These are phyloP conservation scores for Yueomyces sp. DNA, from an alignment of 805 yeast species.

Conservation along the genomic window DNA sequence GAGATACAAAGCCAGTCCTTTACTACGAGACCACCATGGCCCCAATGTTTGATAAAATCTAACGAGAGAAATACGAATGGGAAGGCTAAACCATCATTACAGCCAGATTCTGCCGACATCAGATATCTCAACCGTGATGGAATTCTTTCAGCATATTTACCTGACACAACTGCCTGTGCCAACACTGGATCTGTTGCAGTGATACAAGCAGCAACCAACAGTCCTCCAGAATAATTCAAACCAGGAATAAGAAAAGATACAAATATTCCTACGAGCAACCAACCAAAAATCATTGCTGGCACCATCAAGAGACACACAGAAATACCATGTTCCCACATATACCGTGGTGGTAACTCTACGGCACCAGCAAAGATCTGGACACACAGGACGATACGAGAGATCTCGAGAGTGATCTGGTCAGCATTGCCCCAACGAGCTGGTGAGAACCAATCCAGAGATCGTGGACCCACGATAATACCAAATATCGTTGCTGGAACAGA, in stretches of 20 bases:
- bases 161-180: constrained; percentile 94
- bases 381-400: constrained; percentile 72
- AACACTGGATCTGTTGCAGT: constrained; percentile 92
- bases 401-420: constrained; percentile 68
- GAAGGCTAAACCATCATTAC: constrained; percentile 93
- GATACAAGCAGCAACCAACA: constrained; percentile 71
- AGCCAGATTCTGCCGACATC: constrained; percentile 70
- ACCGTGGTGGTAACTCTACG: constrained; percentile 80
- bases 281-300: constrained; percentile 83
- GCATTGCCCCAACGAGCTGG: constrained; percentile 78
- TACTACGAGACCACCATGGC: constrained; percentile 52
- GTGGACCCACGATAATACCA: constrained; percentile 82
- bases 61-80: constrained; percentile 71
- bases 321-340: constrained; percentile 71
- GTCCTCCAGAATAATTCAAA: constrained; percentile 54
- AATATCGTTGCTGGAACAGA: constrained; percentile 78
- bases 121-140: constrained; percentile 84
- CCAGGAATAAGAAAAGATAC: constrained; percentile 66
- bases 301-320: constrained; percentile 61
- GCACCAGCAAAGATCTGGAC: constrained; percentile 89
- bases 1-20: constrained; percentile 70
- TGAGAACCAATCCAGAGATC: constrained; percentile 66
- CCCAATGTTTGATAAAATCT: constrained; percentile 48
- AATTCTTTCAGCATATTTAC: constrained; percentile 78
- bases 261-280: constrained; percentile 71